These are phyloP conservation scores for Tetrastigma voinierianum DNA, from an alignment of 164 flowering plant genomes.

Conservation along the genomic window DNA sequence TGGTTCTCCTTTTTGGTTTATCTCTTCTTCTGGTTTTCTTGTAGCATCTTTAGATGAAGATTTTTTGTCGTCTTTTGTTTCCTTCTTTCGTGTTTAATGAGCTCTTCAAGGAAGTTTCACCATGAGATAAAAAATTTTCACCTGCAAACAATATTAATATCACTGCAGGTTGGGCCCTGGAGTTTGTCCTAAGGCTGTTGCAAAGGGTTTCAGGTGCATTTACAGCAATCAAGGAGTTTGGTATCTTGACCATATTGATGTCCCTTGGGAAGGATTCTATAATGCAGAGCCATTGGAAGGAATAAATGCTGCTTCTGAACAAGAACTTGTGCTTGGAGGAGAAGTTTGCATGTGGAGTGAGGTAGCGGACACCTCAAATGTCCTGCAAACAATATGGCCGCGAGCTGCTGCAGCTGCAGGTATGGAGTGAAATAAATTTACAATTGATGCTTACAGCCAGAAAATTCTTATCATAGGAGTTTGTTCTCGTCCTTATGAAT, in stretches of 20 bases:
- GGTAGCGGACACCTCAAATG: slow-evolving; percentile 78
- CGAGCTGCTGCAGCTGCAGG: slow-evolving; percentile 99
- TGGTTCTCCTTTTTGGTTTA: too few relatives aligned
- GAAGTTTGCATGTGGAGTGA: slow-evolving; percentile 99
- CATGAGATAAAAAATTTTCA: neutral
- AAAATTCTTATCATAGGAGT: too few relatives aligned
- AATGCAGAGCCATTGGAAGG: slow-evolving; percentile 82
- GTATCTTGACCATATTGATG: slow-evolving; percentile 93
- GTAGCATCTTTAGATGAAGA: too few relatives aligned
- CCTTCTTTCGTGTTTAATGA: neutral
- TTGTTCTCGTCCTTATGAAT: too few relatives aligned
- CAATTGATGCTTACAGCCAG: neutral
- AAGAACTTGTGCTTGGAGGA: slow-evolving; percentile 85
- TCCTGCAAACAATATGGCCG: slow-evolving; percentile 96
- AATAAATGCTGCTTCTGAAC: slow-evolving; percentile 50
- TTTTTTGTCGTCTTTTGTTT: too few relatives aligned
- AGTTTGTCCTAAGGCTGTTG: slow-evolving; percentile 85
- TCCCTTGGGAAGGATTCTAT: slow-evolving; percentile 73
- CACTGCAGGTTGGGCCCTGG: slow-evolving; percentile 77
- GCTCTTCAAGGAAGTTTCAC: neutral
- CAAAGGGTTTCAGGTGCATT: slow-evolving; percentile 86
- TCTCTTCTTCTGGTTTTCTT: too few relatives aligned
- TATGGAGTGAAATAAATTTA: slow-evolving; percentile 18
- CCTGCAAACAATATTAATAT: neutral
- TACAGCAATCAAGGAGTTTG: slow-evolving; percentile 90